Conservation (phyloP, 2,329 filamentous ascomycete species). For the Alternaria sp. region DNA sequence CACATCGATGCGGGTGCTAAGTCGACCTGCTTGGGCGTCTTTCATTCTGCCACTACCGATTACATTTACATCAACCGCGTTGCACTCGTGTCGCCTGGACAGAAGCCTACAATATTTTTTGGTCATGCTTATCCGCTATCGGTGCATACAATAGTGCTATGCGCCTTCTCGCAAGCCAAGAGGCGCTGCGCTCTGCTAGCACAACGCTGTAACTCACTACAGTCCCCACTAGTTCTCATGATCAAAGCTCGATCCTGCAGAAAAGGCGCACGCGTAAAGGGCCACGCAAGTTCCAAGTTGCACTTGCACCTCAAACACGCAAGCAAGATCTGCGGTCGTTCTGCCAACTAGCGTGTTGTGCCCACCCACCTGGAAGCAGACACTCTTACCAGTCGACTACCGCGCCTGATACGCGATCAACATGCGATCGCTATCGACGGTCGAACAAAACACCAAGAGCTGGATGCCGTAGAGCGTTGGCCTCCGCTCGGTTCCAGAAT, state of each 20-base stretch:
- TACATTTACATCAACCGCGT: not conserved
- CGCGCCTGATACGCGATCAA: not conserved
- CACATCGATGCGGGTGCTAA: not conserved
- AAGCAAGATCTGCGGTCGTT: not conserved
- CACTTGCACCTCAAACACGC: not conserved
- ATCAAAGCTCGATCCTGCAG: constrained; percentile 2
- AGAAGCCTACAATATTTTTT: not conserved
- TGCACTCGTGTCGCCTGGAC: not conserved
- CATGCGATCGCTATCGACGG: not conserved
- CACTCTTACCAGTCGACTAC: not conserved
- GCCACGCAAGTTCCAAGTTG: constrained; percentile 2
- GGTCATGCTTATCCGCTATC: not conserved
- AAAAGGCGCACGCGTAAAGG: constrained; percentile 3
- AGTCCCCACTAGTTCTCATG: constrained; percentile 11
- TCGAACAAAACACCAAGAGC: not conserved
- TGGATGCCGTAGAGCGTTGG: not conserved
- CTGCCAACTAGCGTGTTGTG: not conserved
- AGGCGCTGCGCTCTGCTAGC: not conserved
- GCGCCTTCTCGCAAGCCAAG: not conserved
- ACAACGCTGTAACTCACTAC: not conserved
- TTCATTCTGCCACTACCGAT: not conserved
- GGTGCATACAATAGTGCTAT: not conserved
- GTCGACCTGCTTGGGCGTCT: not conserved
- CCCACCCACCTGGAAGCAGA: not conserved
- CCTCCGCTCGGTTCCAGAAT: not conserved